Evolutionary conservation across 441 rosid species (phyloP).

Genomic region (Codiaeum variegatum): DNA sequence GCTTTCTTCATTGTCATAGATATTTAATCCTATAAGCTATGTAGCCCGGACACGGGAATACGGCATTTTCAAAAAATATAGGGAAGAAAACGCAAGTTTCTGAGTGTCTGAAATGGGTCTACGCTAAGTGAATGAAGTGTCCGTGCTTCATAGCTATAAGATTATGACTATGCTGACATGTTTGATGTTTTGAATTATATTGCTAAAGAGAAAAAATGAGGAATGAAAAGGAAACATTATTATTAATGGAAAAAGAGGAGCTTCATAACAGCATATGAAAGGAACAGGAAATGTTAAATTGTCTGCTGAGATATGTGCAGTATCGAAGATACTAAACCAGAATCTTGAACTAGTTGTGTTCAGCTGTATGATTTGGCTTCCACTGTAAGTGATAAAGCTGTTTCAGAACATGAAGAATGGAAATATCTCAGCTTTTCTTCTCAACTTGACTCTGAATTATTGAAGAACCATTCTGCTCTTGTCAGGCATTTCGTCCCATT

Average conservation of each 20-base stretch:
- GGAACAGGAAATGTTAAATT: not conserved
- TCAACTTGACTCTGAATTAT: constrained; percentile 19
- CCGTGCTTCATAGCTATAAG: too few species aligned
- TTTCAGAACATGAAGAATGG: not conserved
- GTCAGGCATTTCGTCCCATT: constrained; percentile 10
- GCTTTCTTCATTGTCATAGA: not conserved
- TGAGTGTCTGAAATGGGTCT: too few species aligned
- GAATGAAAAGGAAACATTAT: not conserved
- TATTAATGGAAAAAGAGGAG: not conserved
- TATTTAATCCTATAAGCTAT: too few species aligned
- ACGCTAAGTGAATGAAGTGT: too few species aligned
- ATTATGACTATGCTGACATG: not conserved
- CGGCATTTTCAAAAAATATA: too few species aligned
- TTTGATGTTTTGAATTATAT: not conserved
- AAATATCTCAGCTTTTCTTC: constrained; percentile 20
- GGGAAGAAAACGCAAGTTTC: too few species aligned
- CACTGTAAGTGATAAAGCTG: not conserved
- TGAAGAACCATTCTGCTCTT: constrained; percentile 16
- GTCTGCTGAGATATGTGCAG: not conserved
- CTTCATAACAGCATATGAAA: not conserved
- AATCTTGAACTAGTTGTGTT: not conserved
- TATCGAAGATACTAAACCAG: too few species aligned
- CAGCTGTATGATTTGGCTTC: not conserved
- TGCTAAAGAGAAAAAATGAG: not conserved
- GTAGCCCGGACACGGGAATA: too few species aligned